Base-by-base conservation (phyloP, 768 basidiomycete species). In the Thelephora ganbajun region DNA sequence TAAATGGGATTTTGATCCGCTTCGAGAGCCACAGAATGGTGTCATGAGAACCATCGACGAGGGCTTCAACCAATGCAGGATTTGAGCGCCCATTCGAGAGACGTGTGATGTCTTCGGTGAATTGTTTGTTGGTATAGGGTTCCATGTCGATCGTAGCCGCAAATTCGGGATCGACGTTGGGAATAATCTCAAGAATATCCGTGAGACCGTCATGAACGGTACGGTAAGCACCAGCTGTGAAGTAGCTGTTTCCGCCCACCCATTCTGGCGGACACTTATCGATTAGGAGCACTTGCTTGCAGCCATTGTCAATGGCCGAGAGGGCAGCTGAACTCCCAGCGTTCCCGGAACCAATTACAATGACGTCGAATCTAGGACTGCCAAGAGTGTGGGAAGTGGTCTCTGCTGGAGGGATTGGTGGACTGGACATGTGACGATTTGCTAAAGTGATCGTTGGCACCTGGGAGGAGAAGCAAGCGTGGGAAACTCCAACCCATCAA, bases 181-280 rank as follows among this genome's bases (percentile, higher is more conserved):
- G 61, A 18, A 82, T 71, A 50, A 81, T 59, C 3, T 72, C 63
- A 19, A 80, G 67, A 33, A 83, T 67, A 59, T 82, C 79, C 3
- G 61, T 52, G n/a, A 83, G 65, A 1, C 80, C 82, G 13, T 50
- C 63, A 53, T 83, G 81, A 2, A 72, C 75, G 11, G 76, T 80
- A 46, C 81, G 76, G 55, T 76, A 69, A 6, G 80, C 78, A 18
- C 80, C 80, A 9, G 80, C 79, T 26, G 80, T 82, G 63, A 83
- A 83, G 61, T 75, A 80, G 14, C 79, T 77, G 54, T 85, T 83
- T 14, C 80, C 82, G 3, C 82, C 82, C 3, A 61, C 70, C 80
- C 80, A 83, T 48, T 71, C 70, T 35, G 62, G 54, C 1, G 80
- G 77, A 35, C 77, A 77, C 55, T 81, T 81, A 55, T 83, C 80